Base-by-base conservation (phyloP, 139 green algal species). In the Haematococcus sp. region DNA sequence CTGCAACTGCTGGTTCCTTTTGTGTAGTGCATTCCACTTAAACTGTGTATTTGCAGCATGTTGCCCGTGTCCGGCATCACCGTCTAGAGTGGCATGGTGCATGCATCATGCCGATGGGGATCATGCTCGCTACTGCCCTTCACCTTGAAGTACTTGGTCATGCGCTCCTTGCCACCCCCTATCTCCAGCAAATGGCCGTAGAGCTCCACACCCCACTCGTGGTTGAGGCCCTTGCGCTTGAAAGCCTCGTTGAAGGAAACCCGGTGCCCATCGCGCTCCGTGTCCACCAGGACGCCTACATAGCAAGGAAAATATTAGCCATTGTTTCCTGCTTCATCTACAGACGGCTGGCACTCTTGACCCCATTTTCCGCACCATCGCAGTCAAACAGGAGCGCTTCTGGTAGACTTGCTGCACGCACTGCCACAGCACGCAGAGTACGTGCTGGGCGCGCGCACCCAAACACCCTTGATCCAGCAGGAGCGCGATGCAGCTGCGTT, bases 151-250 rank as follows among this genome's bases (percentile, higher is more conserved):
- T 98, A 97, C 54, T 87, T 83, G n/a, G 92, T 95, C 96, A 99
- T 99, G 52, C 95, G 84, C 82, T 99, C 96, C 83, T 99, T 99
- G 68, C 96, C 96, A 17, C 96, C 96, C 1, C 96, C 96, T 63
- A 95, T 97, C 81, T 97, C 89, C 20, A 99, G 86, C 71, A 99
- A 85, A 64, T 96, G 70, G 2, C 96, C 96, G 72, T 99, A 99
- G 63, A 93, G 73, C 32, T 98, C 91, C 25, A 98, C 84, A 58
- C 68, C 83, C 96, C 96, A 99, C 43, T 89, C 84, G 54, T 95
- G 87, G 1, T 86, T 33, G 32, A 97, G 61, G 5, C 93, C 92
- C 79, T 93, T 95, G 32, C 86, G 77, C 73, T 92, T 79, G 80
- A 99, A 99, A 0, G 95, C 93, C 19, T 94, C 55, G 59, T 99